Evolutionary conservation across 2,329 filamentous ascomycete genomes (phyloP).

Genomic region (Aureobasidium sp.): DNA sequence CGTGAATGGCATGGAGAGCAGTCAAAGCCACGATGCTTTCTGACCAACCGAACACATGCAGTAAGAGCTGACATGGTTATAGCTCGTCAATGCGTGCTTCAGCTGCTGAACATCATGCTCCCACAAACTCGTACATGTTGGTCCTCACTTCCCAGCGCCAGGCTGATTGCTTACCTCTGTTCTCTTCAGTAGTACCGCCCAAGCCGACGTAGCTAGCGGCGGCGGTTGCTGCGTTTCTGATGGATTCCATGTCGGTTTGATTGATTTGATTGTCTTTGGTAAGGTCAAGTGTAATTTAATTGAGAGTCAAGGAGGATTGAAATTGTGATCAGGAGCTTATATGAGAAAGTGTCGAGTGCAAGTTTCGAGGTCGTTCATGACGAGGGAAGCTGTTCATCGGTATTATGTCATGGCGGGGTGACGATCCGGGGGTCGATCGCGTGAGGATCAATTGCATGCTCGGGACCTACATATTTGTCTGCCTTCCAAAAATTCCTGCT

Average conservation of each 20-base stretch:
- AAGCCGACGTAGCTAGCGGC: conserved; percentile 8
- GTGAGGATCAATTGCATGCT: background rate
- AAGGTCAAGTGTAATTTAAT: background rate
- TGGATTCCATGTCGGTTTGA: conserved; percentile 6
- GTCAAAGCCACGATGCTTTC: background rate
- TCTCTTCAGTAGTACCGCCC: background rate
- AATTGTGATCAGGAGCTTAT: background rate
- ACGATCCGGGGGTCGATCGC: background rate
- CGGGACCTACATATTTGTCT: background rate
- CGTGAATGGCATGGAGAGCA: background rate
- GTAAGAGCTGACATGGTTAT: background rate
- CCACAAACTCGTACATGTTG: background rate
- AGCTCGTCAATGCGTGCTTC: background rate
- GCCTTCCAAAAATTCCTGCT: background rate
- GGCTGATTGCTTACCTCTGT: background rate
- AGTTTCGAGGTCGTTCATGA: conserved; percentile 12
- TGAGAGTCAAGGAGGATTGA: background rate
- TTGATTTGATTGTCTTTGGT: background rate
- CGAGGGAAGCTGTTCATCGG: conserved; percentile 2
- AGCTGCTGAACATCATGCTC: background rate
- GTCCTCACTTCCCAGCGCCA: background rate
- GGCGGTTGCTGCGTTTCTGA: conserved; percentile 15
- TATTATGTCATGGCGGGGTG: conserved; percentile 3
- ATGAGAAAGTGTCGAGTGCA: background rate
- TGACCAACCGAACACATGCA: background rate